Base-by-base conservation (phyloP, 2,329 filamentous ascomycete genomes). In the Fusarium pseudograminearum region DNA sequence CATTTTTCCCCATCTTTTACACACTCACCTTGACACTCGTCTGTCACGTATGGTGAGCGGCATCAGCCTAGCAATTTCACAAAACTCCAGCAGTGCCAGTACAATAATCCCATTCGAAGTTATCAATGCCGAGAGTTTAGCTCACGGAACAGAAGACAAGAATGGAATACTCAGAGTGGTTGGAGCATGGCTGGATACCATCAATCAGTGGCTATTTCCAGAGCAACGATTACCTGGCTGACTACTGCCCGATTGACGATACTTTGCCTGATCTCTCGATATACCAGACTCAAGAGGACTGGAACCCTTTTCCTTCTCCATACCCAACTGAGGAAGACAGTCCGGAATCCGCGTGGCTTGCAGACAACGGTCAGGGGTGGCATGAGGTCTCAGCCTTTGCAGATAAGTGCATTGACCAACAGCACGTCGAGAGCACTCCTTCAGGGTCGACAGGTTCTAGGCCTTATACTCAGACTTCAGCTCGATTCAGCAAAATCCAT, bases 31-130 rank as follows among this genome's bases (percentile, higher is more conserved):
- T 12, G 10, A 5, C 28, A 30, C 11, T 30, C 28, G 28, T 12
- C 1, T 1, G 0, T 30, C 28, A 0, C 28, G 28, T 1, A 28
- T 28, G 1, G 9, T 10, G 26, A 28, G 26, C 26, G 0, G 26
- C 10, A 4, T 28, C 26, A 28, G 0, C 28, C 4, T 6, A 12
- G 28, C 28, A 30, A 12, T 30, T 0, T 30, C 28, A 30, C 28
- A 18, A 10, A 4, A 2, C 33, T 36, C 8, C 16, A 36, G 33
- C 16, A 18, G 3, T 10, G 16, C 16, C 33, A 18, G 18, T 36
- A 18, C 11, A 12, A 30, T 4, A 1, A 34, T 5, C 18, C 5
- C 10, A 9, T 36, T 15, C 33, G 4, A 7, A 36, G 5, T 9
- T 10, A 7, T 10, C 16, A 18, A 36, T 18, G 14, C 8, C 4